Base-by-base conservation (phyloP, 768 basidiomycete genomes). In the Cyclocybe cylindracea region DNA sequence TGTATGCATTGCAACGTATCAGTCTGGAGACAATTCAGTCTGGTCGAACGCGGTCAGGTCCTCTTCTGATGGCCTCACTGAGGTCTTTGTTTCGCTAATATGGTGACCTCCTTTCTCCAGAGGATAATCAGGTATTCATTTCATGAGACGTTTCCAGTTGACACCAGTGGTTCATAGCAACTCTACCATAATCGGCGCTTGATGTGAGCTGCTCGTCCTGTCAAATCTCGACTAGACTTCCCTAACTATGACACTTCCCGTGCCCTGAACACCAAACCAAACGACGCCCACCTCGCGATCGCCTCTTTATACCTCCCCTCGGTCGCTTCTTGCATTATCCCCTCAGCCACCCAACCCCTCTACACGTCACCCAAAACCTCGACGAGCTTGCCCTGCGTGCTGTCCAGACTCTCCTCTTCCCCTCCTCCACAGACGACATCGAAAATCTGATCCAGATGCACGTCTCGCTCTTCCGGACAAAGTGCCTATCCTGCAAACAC, bases 141-240 rank as follows among this genome's bases (percentile, higher is more conserved):
- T 2, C 75, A 71, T 4, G 65, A 71, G 34, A 75, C 74, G 1
- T 78, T 78, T 59, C 51, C 61, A 9, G 62, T 68, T 13, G 67
- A 77, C 51, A 75, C 75, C 3, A 67, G 64, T 40, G 57, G 63
- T 2, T 70, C 75, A 1, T 78, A 76, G 77, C 72, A 58, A 35
- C 79, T 79, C 64, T 78, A 78, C 47, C 79, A 82, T 51, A 70
- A 72, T 46, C 62, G 78, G 37, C 69, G 78, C 35, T 63, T 70
- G 53, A 63, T 65, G 73, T 75, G 41, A 60, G 70, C n/a, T 14
- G 24, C 39, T 19, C n/a, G 18, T 55, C 11, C 8, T 34, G 29
- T 7, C 38, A 14, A 34, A 1, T 32, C 37, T 40, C 7, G 9
- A 18, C 13, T 7, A 7, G 41, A n/a, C 35, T 31, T 39, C 31